These are phyloP conservation scores for Chlorella sp. DNA, from an alignment of 139 green algal species.

Conservation along the genomic window DNA sequence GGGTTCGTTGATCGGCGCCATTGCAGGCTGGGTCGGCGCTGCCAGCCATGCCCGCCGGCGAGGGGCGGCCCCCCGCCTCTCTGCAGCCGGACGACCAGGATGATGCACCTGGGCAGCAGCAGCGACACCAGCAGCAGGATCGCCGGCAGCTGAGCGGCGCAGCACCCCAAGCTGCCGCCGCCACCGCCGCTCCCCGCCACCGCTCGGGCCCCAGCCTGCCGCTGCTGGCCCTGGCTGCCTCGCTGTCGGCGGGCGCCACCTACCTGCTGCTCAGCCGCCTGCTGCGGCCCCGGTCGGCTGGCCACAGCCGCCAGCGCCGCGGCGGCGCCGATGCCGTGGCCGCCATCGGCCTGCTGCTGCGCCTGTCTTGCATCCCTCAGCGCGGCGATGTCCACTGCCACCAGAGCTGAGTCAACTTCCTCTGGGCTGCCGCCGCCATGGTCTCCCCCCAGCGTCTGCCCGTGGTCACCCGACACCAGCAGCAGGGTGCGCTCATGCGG, in stretches of 20 bases:
- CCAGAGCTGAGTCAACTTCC: conserved; percentile 79
- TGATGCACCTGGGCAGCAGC: neutral
- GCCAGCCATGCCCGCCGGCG: too few species aligned
- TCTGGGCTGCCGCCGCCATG: conserved; percentile 91
- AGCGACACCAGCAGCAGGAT: too few species aligned
- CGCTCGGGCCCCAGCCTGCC: neutral
- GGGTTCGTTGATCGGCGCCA: neutral
- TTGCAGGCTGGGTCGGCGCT: too few species aligned
- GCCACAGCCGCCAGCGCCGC: too few species aligned
- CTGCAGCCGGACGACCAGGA: neutral
- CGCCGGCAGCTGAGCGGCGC: too few species aligned
- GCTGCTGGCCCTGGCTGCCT: neutral
- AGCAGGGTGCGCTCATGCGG: conserved; percentile 79
- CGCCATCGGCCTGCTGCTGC: too few species aligned
- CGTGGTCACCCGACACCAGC: conserved; percentile 95
- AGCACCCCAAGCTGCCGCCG: too few species aligned
- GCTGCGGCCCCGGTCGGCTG: too few species aligned
- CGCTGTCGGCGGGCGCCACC: neutral
- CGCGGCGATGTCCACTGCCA: conserved; percentile 68
- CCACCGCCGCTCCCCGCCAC: neutral
- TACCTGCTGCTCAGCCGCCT: neutral
- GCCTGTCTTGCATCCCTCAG: neutral
- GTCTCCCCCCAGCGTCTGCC: conserved; percentile 88
- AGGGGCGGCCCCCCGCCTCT: too few species aligned
- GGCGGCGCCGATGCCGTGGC: too few species aligned